Base-by-base conservation (phyloP, 2,329 filamentous ascomycete species). In the Helminthosporium solani region DNA sequence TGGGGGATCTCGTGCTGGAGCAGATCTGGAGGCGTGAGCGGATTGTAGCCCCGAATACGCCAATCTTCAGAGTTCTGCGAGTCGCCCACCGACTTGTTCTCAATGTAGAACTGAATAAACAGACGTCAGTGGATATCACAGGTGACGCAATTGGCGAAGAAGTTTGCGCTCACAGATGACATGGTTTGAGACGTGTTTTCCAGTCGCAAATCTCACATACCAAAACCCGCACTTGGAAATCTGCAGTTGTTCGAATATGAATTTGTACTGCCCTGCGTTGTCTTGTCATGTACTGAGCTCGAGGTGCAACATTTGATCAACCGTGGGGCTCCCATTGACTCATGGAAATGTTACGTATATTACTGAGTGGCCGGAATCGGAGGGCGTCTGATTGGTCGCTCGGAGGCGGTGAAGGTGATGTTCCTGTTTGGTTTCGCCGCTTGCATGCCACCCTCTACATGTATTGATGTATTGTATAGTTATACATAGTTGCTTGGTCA, bases 1-100 rank as follows among this genome's bases (percentile, higher is more conserved):
- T 83, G 79, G 27, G 80, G 76, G 63, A 99, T 92, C 72, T 97
- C 91, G 78, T 92, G 87, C 73, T 97, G 92, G 50, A 99, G 89
- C 54, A 99, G 84, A 66, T 96, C 89, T 52, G 94, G 94, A 6
- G 94, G 85, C 12, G 90, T 96, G 57, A 99, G 78, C 62, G 89
- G 92, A 70, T 95, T 96, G 80, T 95, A 92, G 61, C 92, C 92
- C 53, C 87, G 86, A 53, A 78, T 78, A 50, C 76, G 74, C 73
- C 73, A 78, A 52, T 78, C 75, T 60, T 78, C 76, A 4, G 72
- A 74, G 60, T 71, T 74, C 45, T 71, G 61, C 42, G 71, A 70
- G 64, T 78, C 73, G 60, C 76, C 76, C 36, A 78, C 74, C 30
- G 70, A 67, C 57, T 73, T 70, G 66, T 78, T 78, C 54, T 73